These are phyloP conservation scores for Falciphora oryzae DNA, from an alignment of 2,329 filamentous ascomycete species.

Conservation along the genomic window DNA sequence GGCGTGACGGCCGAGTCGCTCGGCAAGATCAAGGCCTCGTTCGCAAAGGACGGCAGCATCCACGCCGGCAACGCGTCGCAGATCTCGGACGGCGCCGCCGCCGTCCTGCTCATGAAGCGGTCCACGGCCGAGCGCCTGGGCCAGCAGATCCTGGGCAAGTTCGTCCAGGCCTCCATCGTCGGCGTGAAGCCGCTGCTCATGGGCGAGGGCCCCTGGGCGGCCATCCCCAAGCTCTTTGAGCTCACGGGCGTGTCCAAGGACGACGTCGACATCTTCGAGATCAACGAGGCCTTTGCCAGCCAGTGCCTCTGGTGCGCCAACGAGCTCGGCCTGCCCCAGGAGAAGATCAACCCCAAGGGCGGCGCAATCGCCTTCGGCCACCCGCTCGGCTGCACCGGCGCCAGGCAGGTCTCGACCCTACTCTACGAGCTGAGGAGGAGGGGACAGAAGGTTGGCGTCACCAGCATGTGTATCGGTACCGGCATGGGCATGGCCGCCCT, in stretches of 20 bases:
- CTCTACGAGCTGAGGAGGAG: slow-evolving; percentile 84
- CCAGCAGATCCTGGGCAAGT: slow-evolving; percentile 89
- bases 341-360: slow-evolving; percentile 96
- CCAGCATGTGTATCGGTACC: slow-evolving; percentile 94
- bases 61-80: slow-evolving; percentile 96
- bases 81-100: slow-evolving; percentile 92
- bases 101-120: slow-evolving; percentile 92
- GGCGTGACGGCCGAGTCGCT: slow-evolving; percentile 84
- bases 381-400: slow-evolving; percentile 89
- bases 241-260: slow-evolving; percentile 82
- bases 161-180: slow-evolving; percentile 75
- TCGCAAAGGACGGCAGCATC: slow-evolving; percentile 77
- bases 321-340: slow-evolving; percentile 72
- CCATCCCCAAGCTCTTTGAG: slow-evolving; percentile 85
- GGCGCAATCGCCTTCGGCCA: slow-evolving; percentile 95
- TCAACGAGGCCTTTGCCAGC: slow-evolving; percentile 97
- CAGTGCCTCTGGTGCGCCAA: slow-evolving; percentile 93
- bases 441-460: slow-evolving; percentile 80
- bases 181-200: slow-evolving; percentile 91
- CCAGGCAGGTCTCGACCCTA: slow-evolving; percentile 86
- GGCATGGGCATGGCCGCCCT: slow-evolving; percentile 98
- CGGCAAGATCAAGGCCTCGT: slow-evolving; percentile 85
- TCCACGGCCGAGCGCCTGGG: slow-evolving; percentile 82
- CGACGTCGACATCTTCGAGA: slow-evolving; percentile 96
- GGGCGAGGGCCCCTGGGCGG: slow-evolving; percentile 93